Conservation (phyloP, 2,329 filamentous ascomycete species). For the Penicillium decumbens region DNA sequence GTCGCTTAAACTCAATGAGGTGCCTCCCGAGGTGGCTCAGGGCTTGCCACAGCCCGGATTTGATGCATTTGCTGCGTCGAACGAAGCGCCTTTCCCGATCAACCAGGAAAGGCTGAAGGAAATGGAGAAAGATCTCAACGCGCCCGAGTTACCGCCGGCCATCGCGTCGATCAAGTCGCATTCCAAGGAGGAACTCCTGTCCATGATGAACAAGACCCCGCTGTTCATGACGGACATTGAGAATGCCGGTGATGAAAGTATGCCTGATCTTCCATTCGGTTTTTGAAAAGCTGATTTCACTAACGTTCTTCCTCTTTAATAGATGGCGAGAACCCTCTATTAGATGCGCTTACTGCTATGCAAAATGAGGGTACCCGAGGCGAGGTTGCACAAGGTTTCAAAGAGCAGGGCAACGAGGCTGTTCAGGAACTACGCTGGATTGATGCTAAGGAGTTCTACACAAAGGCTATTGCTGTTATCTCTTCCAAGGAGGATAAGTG, state of each 20-base stretch:
- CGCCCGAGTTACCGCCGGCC: constrained; percentile 52
- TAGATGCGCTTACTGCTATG: constrained; percentile 83
- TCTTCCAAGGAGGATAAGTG: constrained; percentile 56
- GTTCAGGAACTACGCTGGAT: constrained; percentile 68
- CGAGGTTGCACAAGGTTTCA: constrained; percentile 79
- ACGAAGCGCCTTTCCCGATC: constrained; percentile 39
- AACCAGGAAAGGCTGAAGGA: constrained; percentile 35
- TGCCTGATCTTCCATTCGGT: constrained; percentile 8
- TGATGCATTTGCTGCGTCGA: constrained; percentile 22
- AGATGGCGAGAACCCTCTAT: constrained; percentile 69
- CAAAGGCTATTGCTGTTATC: constrained; percentile 73
- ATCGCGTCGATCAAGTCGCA: constrained; percentile 56
- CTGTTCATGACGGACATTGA: constrained; percentile 94
- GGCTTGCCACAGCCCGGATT: constrained; percentile 19
- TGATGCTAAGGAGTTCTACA: constrained; percentile 89
- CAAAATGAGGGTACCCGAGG: constrained; percentile 87
- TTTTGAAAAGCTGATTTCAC: constrained; percentile 1
- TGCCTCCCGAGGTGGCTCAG: constrained; percentile 17
- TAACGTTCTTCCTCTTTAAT: constrained; percentile 3
- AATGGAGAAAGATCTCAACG: constrained; percentile 27
- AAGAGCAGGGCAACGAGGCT: constrained; percentile 86
- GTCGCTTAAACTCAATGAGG: constrained; percentile 41
- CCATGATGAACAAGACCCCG: constrained; percentile 66
- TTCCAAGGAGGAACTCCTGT: constrained; percentile 56
- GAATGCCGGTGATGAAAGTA: constrained; percentile 53